These are phyloP conservation scores for Mycena haematopus DNA, from an alignment of 768 basidiomycete genomes.

Conservation along the genomic window DNA sequence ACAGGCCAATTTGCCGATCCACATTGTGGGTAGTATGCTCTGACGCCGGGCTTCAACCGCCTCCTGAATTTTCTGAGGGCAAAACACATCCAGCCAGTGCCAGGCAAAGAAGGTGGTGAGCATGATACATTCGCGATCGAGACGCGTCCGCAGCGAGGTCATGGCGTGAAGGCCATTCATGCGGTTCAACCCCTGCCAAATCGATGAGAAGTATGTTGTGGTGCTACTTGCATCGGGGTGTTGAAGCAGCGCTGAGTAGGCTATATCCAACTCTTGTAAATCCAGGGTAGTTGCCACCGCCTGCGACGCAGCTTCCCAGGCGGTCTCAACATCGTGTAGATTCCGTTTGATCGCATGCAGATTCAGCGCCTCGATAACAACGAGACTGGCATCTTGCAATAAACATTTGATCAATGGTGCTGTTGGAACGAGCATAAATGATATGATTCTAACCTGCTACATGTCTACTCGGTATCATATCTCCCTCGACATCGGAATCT, in stretches of 20 bases:
- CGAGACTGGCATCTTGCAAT: background rate
- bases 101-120: constrained; percentile 9
- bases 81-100: constrained; percentile 12
- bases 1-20: background rate
- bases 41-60: background rate
- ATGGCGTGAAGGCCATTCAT: background rate
- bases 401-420: too few relatives aligned
- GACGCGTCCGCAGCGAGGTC: background rate
- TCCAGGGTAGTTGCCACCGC: background rate
- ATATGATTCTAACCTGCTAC: background rate
- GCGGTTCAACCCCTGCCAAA: background rate
- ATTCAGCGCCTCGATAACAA: background rate
- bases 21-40: background rate
- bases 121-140: constrained; percentile 16
- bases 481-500: background rate
- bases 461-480: background rate
- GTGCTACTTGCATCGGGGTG: background rate
- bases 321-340: background rate
- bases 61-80: background rate
- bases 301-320: background rate
- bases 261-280: background rate
- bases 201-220: background rate
- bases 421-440: too few relatives aligned
- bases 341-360: background rate
- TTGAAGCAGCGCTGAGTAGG: background rate